phyloP scores from a whole-genome alignment of 495 filamentous ascomycete species.

The Podospora conica region DNA sequence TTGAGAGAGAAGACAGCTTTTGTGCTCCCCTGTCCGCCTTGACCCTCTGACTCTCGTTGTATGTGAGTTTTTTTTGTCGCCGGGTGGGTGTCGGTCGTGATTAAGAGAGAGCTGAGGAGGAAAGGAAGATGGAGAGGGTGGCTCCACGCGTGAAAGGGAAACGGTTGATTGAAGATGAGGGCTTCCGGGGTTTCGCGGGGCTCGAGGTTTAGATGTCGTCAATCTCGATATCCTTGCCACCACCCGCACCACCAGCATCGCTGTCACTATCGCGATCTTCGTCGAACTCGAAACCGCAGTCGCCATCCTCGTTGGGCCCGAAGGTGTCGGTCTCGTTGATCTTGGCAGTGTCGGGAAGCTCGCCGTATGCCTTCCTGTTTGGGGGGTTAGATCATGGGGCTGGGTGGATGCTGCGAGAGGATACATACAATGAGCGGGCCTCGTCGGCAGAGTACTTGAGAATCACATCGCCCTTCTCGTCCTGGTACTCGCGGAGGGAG shows the following conservation, averaged over 20 bases:
- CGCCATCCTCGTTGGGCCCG: conserved; percentile 62
- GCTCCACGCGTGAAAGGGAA: conserved; percentile 1
- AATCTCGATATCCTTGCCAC: conserved; percentile 61
- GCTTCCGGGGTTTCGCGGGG: neutral
- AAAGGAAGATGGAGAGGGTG: conserved; percentile 14
- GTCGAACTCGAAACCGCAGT: conserved; percentile 80
- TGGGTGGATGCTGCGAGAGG: neutral
- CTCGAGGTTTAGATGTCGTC: conserved; percentile 61
- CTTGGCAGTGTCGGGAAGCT: conserved; percentile 95
- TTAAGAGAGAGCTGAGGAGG: neutral
- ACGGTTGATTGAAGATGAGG: neutral
- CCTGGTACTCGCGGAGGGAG: conserved; percentile 95
- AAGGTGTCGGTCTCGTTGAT: conserved; percentile 99
- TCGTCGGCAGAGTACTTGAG: conserved; percentile 98
- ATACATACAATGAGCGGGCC: conserved; percentile 65
- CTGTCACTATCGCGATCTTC: conserved; percentile 78
- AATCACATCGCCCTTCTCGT: conserved; percentile 98
- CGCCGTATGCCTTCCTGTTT: conserved; percentile 76
- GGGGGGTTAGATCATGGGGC: neutral
- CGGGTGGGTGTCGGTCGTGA: neutral
- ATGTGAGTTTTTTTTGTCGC: neutral
- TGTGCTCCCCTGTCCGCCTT: conserved; percentile 19
- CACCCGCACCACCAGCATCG: conserved; percentile 53
- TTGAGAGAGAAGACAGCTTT: conserved; percentile 61
- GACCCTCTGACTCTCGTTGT: neutral